Base-by-base conservation (phyloP, 306 rosid species). In the Biancaea sappan region DNA sequence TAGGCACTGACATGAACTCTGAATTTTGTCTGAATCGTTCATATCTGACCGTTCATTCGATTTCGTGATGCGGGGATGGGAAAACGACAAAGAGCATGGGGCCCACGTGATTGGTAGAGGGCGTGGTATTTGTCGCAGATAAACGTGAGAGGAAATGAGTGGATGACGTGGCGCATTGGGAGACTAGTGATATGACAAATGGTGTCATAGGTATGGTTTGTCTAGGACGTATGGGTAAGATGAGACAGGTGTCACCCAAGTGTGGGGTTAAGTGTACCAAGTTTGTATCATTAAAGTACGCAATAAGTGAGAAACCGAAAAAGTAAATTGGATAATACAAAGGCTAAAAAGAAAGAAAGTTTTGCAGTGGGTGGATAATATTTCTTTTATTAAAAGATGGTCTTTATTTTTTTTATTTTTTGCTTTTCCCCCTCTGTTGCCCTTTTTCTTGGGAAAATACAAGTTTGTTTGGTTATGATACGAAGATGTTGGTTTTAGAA, bases 81-180 rank as follows among this genome's bases (percentile, higher is more conserved):
- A 56, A 8, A 15, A 15, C 5, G 69, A 28, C 41, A 63, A 7
- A 41, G 16, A 25, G 2, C 4, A 22, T 31, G 69, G 66, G 71
- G 32, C 69, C 75, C 50, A 37, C 5, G 1, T 1, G 32, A 29
- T 13, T 0, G 6, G 43, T 16, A 0, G 65, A 16, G 41, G 14
- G 2, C n/a, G 16, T 43, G 11, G 2, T 66, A 7, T 13, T 18
- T 8, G 2, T 29, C 8, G 24, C 5, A 3, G 5, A 60, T n/a
- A 37, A 59, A 5, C 19, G 3, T 48, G 9, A 24, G n/a, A 1
- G 57, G 26, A 26, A 2, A 18, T 3, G 1, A 19, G 26, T 48
- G 40, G 61, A 63, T 40, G 59, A 63, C 48, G 73, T 71, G 77
- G 82, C 77, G 12, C 41, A 2, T 61, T 61, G 2, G 13, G 60